These are phyloP conservation scores for Rhodotorula sphaerocarpa DNA, from an alignment of 768 basidiomycete genomes.

Conservation along the genomic window DNA sequence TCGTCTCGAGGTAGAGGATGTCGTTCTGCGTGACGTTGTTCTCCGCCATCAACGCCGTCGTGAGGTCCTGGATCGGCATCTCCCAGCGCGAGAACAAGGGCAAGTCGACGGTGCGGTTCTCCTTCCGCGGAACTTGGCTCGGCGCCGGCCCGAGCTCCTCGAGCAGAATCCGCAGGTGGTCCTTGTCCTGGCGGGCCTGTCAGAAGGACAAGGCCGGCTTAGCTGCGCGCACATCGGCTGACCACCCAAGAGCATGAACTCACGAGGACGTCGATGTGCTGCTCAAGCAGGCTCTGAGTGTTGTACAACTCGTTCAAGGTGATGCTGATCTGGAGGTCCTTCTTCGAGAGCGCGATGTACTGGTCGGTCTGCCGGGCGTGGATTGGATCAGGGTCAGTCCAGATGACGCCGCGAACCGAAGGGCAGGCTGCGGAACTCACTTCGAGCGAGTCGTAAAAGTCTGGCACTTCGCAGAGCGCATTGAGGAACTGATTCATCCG, in stretches of 20 bases:
- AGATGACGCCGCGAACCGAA: too few relatives aligned
- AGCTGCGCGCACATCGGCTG: too few relatives aligned
- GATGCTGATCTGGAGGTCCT: conserved; percentile 95
- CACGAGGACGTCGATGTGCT: conserved; percentile 90
- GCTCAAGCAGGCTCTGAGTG: conserved; percentile 87
- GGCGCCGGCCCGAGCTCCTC: conserved; percentile 94
- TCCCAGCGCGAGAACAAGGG: conserved; percentile 96
- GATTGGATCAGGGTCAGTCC: conserved; percentile 41
- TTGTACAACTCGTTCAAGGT: conserved; percentile 98
- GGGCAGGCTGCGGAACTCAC: conserved; percentile 47
- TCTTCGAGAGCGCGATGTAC: conserved; percentile 99
- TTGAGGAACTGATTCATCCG: conserved; percentile 97
- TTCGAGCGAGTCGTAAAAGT: conserved; percentile 97
- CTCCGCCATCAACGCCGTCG: conserved; percentile 77
- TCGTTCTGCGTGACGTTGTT: conserved; percentile 91
- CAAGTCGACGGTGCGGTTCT: conserved; percentile 88
- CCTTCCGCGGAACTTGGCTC: conserved; percentile 91
- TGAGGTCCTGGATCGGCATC: conserved; percentile 94
- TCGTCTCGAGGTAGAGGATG: conserved; percentile 99
- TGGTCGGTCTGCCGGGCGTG: conserved; percentile 68
- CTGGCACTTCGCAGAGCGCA: conserved; percentile 92
- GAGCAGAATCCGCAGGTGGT: conserved; percentile 88
- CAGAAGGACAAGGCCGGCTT: neutral
- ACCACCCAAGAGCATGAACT: conserved; percentile 42
- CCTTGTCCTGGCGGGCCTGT: conserved; percentile 93